Conservation (phyloP, 2,329 filamentous ascomycete genomes). For the Chalaropsis thielavioides region DNA sequence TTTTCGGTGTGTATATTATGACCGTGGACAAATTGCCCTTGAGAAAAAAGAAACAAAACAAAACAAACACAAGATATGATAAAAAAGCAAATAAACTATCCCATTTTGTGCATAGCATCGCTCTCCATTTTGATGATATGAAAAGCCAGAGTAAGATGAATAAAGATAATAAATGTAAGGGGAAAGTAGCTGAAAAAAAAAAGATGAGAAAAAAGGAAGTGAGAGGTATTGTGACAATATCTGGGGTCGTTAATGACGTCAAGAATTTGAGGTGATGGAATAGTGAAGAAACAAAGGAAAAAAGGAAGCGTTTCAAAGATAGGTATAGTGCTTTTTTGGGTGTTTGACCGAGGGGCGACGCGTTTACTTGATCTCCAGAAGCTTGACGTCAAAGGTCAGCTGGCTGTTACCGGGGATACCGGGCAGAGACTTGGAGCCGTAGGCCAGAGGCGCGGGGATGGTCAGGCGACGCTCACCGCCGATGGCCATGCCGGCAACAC, state of each 20-base stretch:
- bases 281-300: background rate
- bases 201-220: background rate
- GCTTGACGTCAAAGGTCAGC: conserved; percentile 81
- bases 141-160: background rate
- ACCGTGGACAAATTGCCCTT: background rate
- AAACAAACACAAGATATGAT: background rate
- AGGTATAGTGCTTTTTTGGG: background rate
- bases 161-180: conserved; percentile 6
- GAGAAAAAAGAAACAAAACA: background rate
- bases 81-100: background rate
- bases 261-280: conserved; percentile 5
- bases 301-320: background rate
- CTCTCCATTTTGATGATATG: background rate
- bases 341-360: background rate
- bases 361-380: conserved; percentile 65
- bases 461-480: conserved; percentile 88
- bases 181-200: conserved; percentile 5
- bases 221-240: conserved; percentile 3
- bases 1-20: conserved; percentile 3
- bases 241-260: conserved; percentile 13
- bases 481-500: conserved; percentile 79
- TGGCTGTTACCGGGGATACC: conserved; percentile 87
- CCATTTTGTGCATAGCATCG: conserved; percentile 1
- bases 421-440: conserved; percentile 68
- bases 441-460: conserved; percentile 75